These are phyloP conservation scores for Emmonsiellopsis sp. DNA, from an alignment of 2,329 filamentous ascomycete genomes.

Conservation along the genomic window DNA sequence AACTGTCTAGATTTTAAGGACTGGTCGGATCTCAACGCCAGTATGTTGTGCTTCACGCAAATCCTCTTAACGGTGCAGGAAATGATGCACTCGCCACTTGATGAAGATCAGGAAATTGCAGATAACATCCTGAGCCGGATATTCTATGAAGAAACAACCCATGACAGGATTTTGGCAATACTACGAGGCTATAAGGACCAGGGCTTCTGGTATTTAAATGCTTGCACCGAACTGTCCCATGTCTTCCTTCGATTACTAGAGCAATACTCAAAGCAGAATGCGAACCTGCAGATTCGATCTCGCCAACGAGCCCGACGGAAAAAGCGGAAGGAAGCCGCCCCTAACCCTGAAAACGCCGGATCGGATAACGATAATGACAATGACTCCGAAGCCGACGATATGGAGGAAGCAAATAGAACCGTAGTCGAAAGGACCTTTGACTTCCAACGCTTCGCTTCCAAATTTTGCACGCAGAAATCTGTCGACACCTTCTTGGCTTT, in stretches of 20 bases:
- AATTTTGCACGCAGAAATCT: conserved; percentile 75
- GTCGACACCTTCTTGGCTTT: conserved; percentile 84
- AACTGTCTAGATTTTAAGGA: conserved; percentile 70
- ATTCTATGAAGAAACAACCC: conserved; percentile 96
- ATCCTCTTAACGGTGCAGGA: conserved; percentile 87
- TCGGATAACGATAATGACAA: conserved; percentile 51
- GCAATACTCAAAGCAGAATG: conserved; percentile 87
- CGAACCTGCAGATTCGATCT: conserved; percentile 85
- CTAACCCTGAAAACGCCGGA: conserved; percentile 37
- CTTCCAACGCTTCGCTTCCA: conserved; percentile 71
- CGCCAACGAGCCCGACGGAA: conserved; percentile 64
- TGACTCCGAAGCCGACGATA: conserved; percentile 64
- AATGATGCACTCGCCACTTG: conserved; percentile 73
- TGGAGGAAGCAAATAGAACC: conserved; percentile 53
- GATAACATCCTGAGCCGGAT: conserved; percentile 94
- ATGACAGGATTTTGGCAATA: conserved; percentile 76
- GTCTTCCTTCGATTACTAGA: conserved; percentile 90
- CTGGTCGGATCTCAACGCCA: conserved; percentile 77
- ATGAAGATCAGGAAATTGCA: conserved; percentile 95
- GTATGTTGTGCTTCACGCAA: conserved; percentile 91
- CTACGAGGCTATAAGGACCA: conserved; percentile 85
- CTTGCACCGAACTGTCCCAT: conserved; percentile 80
- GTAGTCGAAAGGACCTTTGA: conserved; percentile 87
- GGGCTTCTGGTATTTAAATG: conserved; percentile 86
- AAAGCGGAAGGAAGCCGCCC: conserved; percentile 50